Conservation (phyloP, 345 rosid species). For the Acer negundo region DNA sequence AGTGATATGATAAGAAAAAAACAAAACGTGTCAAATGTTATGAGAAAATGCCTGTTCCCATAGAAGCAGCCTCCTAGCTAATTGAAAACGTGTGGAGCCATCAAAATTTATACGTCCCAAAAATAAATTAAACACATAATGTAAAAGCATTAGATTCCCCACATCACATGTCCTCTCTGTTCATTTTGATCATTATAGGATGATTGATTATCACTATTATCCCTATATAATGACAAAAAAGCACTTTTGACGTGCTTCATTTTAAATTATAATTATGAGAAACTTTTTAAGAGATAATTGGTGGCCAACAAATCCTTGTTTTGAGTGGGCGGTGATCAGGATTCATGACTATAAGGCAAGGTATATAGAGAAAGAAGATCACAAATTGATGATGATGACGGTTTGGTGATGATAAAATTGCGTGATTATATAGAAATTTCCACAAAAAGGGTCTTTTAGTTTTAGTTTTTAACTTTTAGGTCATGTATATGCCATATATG, state of each 20-base stretch:
- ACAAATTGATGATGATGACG: neutral
- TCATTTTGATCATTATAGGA: neutral
- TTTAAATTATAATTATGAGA: neutral
- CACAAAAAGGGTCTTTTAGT: neutral
- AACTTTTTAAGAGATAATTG: neutral
- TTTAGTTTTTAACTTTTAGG: neutral
- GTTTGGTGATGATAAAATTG: neutral
- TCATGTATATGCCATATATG: neutral
- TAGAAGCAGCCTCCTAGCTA: neutral
- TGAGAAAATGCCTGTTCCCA: neutral
- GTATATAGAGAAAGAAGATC: neutral
- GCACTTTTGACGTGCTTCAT: slow-evolving; percentile 17
- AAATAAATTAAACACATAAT: neutral
- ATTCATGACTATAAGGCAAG: neutral
- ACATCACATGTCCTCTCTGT: neutral
- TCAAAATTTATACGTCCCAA: neutral
- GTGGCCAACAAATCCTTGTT: neutral
- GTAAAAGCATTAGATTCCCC: slow-evolving; percentile 10
- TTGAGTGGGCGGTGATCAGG: slow-evolving; percentile 4
- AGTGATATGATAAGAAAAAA: too few relatives aligned
- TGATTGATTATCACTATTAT: neutral
- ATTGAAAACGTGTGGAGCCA: neutral
- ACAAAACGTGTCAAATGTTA: neutral
- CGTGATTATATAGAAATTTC: neutral
- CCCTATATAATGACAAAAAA: slow-evolving; percentile 15